Evolutionary conservation across 2,329 filamentous ascomycete genomes (phyloP).

Genomic region (Stenocarpella maydis): DNA sequence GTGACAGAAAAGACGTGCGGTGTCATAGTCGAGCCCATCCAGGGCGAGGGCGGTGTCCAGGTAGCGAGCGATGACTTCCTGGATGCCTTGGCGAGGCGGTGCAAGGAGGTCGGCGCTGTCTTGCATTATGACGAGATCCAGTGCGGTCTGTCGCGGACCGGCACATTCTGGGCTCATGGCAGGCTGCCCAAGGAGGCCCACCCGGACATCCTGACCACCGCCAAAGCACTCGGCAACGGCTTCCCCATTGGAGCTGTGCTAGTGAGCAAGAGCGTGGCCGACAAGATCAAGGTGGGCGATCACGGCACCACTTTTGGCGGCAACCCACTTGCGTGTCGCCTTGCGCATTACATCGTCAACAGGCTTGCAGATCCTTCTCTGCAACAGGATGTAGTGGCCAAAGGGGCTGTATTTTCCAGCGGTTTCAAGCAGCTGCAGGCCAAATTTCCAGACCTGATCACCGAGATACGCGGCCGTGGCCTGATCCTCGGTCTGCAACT

Average conservation of each 20-base stretch:
- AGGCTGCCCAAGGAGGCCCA: slow-evolving; percentile 80
- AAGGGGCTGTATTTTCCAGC: slow-evolving; percentile 60
- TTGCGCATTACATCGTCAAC: slow-evolving; percentile 86
- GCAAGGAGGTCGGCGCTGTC: slow-evolving; percentile 85
- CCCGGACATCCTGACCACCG: slow-evolving; percentile 91
- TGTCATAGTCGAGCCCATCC: slow-evolving; percentile 96
- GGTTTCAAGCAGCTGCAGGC: slow-evolving; percentile 57
- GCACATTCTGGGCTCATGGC: slow-evolving; percentile 87
- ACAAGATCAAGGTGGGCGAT: slow-evolving; percentile 73
- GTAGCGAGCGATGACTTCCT: slow-evolving; percentile 86
- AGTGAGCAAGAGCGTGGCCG: slow-evolving; percentile 67
- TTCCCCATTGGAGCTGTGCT: slow-evolving; percentile 91
- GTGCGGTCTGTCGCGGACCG: slow-evolving; percentile 88
- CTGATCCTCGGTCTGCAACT: slow-evolving; percentile 90
- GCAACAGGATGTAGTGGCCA: slow-evolving; percentile 73
- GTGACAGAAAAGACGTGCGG: slow-evolving; percentile 89
- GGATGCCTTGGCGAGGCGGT: slow-evolving; percentile 80
- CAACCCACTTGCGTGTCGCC: slow-evolving; percentile 83
- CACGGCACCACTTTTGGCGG: slow-evolving; percentile 96
- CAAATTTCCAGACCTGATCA: slow-evolving; percentile 72
- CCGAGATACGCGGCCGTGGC: slow-evolving; percentile 82
- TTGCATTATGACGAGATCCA: slow-evolving; percentile 98
- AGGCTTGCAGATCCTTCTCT: slow-evolving; percentile 77
- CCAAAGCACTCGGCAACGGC: slow-evolving; percentile 95
- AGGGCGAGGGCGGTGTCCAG: slow-evolving; percentile 94